phyloP scores from a whole-genome alignment of 306 rosid species.

The Fagus crenata region DNA sequence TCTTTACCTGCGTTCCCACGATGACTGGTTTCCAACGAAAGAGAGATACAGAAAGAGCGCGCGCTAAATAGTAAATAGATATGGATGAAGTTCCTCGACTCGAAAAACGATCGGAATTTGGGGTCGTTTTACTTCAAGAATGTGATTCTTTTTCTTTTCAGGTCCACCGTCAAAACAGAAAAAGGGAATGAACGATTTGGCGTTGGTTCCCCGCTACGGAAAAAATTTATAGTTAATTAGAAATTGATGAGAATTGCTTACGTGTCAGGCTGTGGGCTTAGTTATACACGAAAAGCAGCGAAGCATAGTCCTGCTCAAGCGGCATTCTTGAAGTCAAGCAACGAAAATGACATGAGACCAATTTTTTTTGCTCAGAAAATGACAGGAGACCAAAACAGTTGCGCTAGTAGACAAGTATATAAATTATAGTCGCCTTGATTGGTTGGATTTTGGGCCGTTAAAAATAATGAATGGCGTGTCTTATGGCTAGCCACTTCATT shows the following conservation, averaged over 20 bases:
- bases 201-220: neutral
- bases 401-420: too few relatives aligned
- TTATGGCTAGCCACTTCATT: neutral
- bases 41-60: neutral
- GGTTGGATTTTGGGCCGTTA: neutral
- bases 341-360: too few relatives aligned
- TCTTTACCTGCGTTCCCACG: neutral
- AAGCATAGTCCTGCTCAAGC: too few relatives aligned
- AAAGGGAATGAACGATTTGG: neutral
- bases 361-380: neutral
- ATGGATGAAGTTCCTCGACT: neutral
- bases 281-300: neutral
- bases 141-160: neutral
- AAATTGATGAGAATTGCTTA: neutral
- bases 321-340: too few relatives aligned
- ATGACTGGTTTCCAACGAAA: neutral
- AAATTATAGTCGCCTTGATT: neutral
- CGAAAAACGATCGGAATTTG: slow-evolving; percentile 32
- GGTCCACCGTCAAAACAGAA: neutral
- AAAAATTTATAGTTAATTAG: too few relatives aligned
- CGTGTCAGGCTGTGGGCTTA: neutral
- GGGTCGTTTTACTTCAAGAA: slow-evolving; percentile 28
- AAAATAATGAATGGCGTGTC: neutral
- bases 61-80: neutral
- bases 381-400: neutral